Evolutionary conservation across 2,329 filamentous ascomycete species (phyloP).

Genomic region (Pseudogymnoascus sp.): DNA sequence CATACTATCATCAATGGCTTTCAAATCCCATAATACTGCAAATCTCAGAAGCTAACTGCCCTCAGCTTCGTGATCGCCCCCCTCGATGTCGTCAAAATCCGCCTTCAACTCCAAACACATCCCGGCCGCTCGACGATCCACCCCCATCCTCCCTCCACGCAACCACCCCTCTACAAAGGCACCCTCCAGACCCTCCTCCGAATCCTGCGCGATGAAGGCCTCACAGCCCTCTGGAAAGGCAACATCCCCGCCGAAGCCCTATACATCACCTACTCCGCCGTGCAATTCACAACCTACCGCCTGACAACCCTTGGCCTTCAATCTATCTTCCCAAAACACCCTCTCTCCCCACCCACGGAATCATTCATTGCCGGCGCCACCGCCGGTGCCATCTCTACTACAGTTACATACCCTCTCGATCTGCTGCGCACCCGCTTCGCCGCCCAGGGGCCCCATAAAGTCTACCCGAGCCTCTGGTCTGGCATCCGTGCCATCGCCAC

Average conservation of each 20-base stretch:
- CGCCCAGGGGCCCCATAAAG: conserved; percentile 73
- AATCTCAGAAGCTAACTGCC: conserved; percentile 13
- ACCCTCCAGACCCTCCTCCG: conserved; percentile 67
- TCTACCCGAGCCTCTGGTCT: conserved; percentile 66
- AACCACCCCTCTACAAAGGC: conserved; percentile 57
- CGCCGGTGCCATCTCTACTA: conserved; percentile 76
- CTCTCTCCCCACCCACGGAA: conserved; percentile 59
- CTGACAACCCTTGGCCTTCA: conserved; percentile 59
- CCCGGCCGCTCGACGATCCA: conserved; percentile 42
- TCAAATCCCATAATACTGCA: background rate
- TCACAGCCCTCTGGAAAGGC: conserved; percentile 91
- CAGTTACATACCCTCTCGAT: conserved; percentile 84
- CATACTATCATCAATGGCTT: background rate
- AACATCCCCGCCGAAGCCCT: conserved; percentile 92
- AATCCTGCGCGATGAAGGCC: conserved; percentile 73
- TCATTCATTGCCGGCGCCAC: conserved; percentile 77
- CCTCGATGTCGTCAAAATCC: conserved; percentile 96
- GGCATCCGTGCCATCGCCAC: conserved; percentile 66
- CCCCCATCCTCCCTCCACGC: conserved; percentile 60
- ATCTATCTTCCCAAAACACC: conserved; percentile 29
- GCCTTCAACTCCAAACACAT: conserved; percentile 86
- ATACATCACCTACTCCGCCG: conserved; percentile 82
- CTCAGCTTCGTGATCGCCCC: conserved; percentile 83
- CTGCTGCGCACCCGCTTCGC: conserved; percentile 90
- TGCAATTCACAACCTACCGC: conserved; percentile 87